Base-by-base conservation (phyloP, 495 filamentous ascomycete genomes). In the Staphylotrichum tortipilum region DNA sequence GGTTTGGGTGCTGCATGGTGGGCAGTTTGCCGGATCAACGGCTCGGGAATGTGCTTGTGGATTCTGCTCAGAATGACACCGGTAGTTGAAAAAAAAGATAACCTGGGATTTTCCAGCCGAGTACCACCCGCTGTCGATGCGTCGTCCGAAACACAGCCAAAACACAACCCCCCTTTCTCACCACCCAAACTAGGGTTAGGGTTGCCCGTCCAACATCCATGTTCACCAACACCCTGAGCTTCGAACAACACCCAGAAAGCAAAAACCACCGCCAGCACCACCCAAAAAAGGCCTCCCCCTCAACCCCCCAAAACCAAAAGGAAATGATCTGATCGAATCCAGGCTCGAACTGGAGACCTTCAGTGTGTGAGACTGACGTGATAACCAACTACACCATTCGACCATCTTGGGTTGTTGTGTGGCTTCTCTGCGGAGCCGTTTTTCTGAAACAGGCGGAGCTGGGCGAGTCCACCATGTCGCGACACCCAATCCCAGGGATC, bases 311-410 rank as follows among this genome's bases (percentile, higher is more conserved):
- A 44, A 44, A 33, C 9, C 9, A 21, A 22, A 17, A 2, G 3
- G 9, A 11, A 4, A 26, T 43, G 40, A 43, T 43, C 40, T 43
- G 40, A 43, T 43, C 40, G 12, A 43, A 43, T 30, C 24, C 40
- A 43, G 40, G 40, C 9, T 43, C n/a, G 40, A 44, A 30, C 26
- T 44, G 41, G 15, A 19, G 41, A 44, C 26, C 26, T 28, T 28
- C 26, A 28, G 26, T 28, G 26, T 28, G 26, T 28, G 6, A 28
- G 26, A 28, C 26, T 28, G 26, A 28, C 26, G 26, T 28, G 26
- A 28, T 28, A 28, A 28, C 40, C 40, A 43, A 43, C 41, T 44
- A 44, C 41, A 44, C 41, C 41, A 44, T 44, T 30, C 41, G 41
- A 44, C 41, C 41, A 14, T 28, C 12, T 7, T 14, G 8, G 23